Conservation (phyloP, 345 rosid species). For the Brassica carinata region DNA sequence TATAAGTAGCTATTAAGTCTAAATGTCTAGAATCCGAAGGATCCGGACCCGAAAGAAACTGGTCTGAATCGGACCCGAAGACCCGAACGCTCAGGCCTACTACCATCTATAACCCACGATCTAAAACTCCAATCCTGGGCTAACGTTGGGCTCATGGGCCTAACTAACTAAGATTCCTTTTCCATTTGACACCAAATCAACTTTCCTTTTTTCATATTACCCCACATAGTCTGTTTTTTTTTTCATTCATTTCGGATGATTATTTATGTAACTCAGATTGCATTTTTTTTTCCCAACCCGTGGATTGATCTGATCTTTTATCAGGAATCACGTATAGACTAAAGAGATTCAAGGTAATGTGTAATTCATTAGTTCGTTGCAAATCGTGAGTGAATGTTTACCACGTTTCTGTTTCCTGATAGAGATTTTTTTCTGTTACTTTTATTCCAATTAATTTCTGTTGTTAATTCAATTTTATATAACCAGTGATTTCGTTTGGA, state of each 20-base stretch:
- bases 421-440: not conserved
- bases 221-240: not conserved
- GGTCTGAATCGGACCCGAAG: no score
- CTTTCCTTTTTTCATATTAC: not conserved
- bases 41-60: no score
- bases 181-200: not conserved
- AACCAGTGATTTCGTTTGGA: not conserved
- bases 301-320: not conserved
- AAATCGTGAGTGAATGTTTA: not conserved
- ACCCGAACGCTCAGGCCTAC: not conserved
- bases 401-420: not conserved
- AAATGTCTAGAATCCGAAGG: no score
- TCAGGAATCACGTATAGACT: not conserved
- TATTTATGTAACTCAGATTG: slow-evolving; percentile 20
- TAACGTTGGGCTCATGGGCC: not conserved
- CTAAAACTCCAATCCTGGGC: not conserved
- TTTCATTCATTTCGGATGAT: not conserved
- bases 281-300: slow-evolving; percentile 6
- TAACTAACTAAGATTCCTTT: not conserved
- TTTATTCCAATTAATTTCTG: not conserved
- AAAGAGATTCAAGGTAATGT: slow-evolving; percentile 11
- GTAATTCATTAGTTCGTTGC: not conserved
- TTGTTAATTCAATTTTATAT: not conserved
- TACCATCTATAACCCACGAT: not conserved
- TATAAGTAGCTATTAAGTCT: no score